phyloP scores from a whole-genome alignment of 2,329 filamentous ascomycete species.

The Cryoendolithus antarcticus region DNA sequence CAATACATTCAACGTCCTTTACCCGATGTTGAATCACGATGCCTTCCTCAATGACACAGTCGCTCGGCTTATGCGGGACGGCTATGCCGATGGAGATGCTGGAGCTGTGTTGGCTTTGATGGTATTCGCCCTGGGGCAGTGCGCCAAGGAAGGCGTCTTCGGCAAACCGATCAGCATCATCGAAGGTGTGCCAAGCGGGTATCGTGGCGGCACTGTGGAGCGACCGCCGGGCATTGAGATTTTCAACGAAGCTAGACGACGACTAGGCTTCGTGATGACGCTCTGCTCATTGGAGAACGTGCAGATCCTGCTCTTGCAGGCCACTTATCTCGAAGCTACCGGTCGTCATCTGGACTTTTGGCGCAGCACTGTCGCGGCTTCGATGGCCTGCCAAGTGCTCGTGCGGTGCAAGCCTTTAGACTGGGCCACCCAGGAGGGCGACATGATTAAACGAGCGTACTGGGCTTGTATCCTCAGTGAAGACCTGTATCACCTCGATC shows the following conservation, averaged over 20 bases:
- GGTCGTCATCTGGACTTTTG: slow-evolving; percentile 42
- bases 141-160: slow-evolving; percentile 39
- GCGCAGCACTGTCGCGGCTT: slow-evolving; percentile 45
- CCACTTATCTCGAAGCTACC: slow-evolving; percentile 21
- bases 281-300: slow-evolving; percentile 47
- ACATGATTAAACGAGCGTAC: slow-evolving; percentile 41
- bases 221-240: slow-evolving; percentile 45
- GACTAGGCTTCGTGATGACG: slow-evolving; percentile 45
- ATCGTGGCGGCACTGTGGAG: slow-evolving; percentile 38
- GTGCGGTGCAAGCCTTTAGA: slow-evolving; percentile 38
- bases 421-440: slow-evolving; percentile 35
- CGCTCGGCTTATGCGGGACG: slow-evolving; percentile 32
- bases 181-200: slow-evolving; percentile 35
- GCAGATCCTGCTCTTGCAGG: slow-evolving; percentile 45
- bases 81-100: slow-evolving; percentile 37
- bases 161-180: slow-evolving; percentile 32
- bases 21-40: slow-evolving; percentile 47
- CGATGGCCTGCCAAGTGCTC: slow-evolving; percentile 44
- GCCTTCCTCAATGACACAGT: slow-evolving; percentile 39
- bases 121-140: slow-evolving; percentile 46
- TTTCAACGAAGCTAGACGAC: slow-evolving; percentile 50
- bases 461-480: slow-evolving; percentile 42
- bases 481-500: slow-evolving; percentile 44
- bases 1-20: slow-evolving; percentile 46
- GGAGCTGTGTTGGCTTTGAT: slow-evolving; percentile 44